A percentile compares a stretch with the other conserved stretches of the same genome.
phyloP scores from a whole-genome alignment of 1,284 basidiomycete genomes.

The Malassezia globosa region DNA sequence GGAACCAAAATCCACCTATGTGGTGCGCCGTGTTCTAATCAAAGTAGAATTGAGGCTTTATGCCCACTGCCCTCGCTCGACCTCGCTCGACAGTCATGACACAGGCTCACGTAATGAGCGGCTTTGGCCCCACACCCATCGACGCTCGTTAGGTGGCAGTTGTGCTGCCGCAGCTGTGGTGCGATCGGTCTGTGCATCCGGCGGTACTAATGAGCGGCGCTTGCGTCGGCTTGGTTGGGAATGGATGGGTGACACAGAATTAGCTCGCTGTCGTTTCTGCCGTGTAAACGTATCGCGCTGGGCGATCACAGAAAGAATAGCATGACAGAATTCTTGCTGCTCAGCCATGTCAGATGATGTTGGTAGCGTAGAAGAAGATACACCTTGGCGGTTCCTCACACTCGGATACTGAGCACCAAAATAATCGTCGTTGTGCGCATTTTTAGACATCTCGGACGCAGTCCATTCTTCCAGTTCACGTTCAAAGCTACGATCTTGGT shows the following conservation, averaged over 20 bases:
- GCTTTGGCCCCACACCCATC: background rate
- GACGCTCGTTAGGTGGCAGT: too few relatives aligned
- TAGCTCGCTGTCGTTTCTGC: conserved; percentile 1
- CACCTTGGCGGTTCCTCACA: background rate
- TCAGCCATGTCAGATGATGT: conserved; percentile 20
- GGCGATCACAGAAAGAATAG: conserved; percentile 20
- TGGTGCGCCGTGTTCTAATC: too few relatives aligned
- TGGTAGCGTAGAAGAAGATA: background rate
- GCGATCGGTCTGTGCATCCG: background rate
- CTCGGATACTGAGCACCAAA: too few relatives aligned
- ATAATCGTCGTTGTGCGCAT: background rate
- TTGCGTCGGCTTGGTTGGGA: background rate
- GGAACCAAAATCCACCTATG: background rate
- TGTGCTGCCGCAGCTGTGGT: background rate
- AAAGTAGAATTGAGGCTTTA: background rate
- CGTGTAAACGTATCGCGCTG: background rate
- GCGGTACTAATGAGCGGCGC: background rate
- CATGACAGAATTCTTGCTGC: conserved; percentile 21
- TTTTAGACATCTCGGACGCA: background rate
- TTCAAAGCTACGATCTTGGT: background rate
- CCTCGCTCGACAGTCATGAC: too few relatives aligned
- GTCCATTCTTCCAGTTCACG: conserved; percentile 4
- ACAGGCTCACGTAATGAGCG: background rate
- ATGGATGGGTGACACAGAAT: background rate
- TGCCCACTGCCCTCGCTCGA: too few relatives aligned